These are phyloP conservation scores for Tephrocybe sp. DNA, from an alignment of 768 basidiomycete species.

Conservation along the genomic window DNA sequence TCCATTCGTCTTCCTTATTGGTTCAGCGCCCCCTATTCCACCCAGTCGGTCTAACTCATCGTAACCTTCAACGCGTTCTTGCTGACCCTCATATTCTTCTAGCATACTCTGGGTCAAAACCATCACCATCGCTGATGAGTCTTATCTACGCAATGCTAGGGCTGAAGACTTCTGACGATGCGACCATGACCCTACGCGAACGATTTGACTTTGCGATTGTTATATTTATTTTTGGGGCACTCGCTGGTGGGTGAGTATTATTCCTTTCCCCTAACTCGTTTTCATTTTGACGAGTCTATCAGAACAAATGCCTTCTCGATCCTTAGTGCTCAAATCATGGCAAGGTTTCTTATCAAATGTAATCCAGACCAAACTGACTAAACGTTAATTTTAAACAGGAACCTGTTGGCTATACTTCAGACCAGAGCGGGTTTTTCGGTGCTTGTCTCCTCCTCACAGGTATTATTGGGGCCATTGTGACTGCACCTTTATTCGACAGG, in stretches of 20 bases:
- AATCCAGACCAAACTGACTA: not conserved
- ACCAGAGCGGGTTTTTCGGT: conserved; percentile 68
- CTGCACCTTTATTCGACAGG: conserved; percentile 78
- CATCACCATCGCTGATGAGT: conserved; percentile 49
- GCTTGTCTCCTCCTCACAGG: conserved; percentile 66
- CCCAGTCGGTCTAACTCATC: conserved; percentile 52
- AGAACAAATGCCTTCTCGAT: conserved; percentile 22
- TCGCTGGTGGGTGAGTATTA: conserved; percentile 57
- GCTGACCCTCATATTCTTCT: conserved; percentile 11
- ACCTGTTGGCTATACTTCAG: conserved; percentile 69
- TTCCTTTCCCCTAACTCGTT: not conserved
- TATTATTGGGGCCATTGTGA: conserved; percentile 61
- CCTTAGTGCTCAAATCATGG: conserved; percentile 66
- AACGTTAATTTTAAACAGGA: conserved; percentile 33
- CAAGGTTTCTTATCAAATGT: conserved; percentile 27
- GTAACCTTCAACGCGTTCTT: not conserved
- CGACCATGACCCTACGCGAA: conserved; percentile 62
- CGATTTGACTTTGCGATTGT: conserved; percentile 70
- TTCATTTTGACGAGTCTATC: not conserved
- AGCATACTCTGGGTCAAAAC: conserved; percentile 70
- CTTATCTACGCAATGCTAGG: conserved; percentile 56
- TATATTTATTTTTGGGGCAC: conserved; percentile 54
- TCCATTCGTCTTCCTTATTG: conserved; percentile 60
- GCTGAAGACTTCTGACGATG: conserved; percentile 33
- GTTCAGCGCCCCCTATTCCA: conserved; percentile 65